Base-by-base conservation (phyloP, 768 basidiomycete genomes). In the Calvatia gigantea region DNA sequence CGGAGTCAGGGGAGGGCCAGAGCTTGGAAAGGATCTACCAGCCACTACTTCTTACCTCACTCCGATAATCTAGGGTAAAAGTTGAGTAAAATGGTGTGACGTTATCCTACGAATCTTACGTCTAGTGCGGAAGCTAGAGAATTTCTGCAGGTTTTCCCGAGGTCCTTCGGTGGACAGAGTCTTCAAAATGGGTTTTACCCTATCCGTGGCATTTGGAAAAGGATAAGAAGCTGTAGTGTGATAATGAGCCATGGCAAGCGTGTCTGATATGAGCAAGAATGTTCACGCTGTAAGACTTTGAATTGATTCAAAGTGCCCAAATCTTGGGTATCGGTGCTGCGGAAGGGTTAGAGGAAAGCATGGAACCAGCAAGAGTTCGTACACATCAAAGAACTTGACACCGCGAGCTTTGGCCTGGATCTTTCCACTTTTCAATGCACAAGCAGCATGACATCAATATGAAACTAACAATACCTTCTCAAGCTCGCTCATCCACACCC, bases 321-420 rank as follows among this genome's bases (percentile, higher is more conserved):
- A 44, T 82, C 73, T 63, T 76, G 84, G n/a, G 87, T 81, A 55
- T 93, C 89, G 53, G 91, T 92, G 44, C 91, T 92, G 61, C 33
- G 57, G 39, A 27, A 51, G 51, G 37, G 60, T 56, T 43, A 60
- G 60, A 56, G 41, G 46, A 44, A 59, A 49, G 61, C 29, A 23
- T 41, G 14, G 51, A 55, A 32, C 33, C 51, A 48, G 29, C 19
- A 37, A 54, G 42, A 35, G 38, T 38, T 60, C 75, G 73, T 69
- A 91, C 89, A 96, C 79, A 69, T 95, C 94, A 73, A 95, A 89
- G 78, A 94, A 95, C 51, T 81, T 86, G 72, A 85, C 64, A 59
- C 91, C 91, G 61, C 80, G 76, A 47, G 85, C 84, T 70, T 89
- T 95, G 58, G 84, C 80, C 64, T 83, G 74, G 58, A 95, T 87